A percentile compares a stretch with the other conserved stretches of the same genome.
phyloP scores from a whole-genome alignment of 2,329 filamentous ascomycete species.

The Ophiostoma himal-ulmi region DNA sequence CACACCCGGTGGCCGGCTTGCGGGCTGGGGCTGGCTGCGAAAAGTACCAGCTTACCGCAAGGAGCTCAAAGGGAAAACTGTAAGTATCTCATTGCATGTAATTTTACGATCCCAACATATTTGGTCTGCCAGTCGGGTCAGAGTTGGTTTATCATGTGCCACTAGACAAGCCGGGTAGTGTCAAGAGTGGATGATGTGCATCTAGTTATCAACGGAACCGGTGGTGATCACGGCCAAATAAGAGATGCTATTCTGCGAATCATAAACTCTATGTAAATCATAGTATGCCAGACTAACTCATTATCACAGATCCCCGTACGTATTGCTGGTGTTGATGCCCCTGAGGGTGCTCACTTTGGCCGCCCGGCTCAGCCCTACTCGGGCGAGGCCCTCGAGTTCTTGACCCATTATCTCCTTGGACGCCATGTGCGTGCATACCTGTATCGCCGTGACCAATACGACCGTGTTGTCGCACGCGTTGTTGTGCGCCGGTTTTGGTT shows the following conservation, averaged over 20 bases:
- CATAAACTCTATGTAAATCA: background rate
- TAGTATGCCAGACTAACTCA: background rate
- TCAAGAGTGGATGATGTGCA: background rate
- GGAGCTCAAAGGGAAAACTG: slow-evolving; percentile 69
- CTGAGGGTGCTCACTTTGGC: slow-evolving; percentile 89
- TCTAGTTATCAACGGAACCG: background rate
- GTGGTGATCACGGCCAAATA: background rate
- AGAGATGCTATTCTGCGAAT: background rate
- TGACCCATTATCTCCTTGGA: slow-evolving; percentile 65
- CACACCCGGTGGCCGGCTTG: slow-evolving; percentile 79
- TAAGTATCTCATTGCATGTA: slow-evolving; percentile 38
- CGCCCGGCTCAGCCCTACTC: slow-evolving; percentile 77
- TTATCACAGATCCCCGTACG: slow-evolving; percentile 73
- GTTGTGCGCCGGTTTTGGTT: slow-evolving; percentile 60
- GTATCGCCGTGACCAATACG: slow-evolving; percentile 84
- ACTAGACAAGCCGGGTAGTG: background rate
- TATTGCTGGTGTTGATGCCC: slow-evolving; percentile 87
- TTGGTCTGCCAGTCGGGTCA: background rate
- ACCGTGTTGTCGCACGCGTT: slow-evolving; percentile 81
- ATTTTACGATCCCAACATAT: background rate
- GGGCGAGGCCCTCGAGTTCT: slow-evolving; percentile 73
- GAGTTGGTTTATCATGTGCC: background rate
- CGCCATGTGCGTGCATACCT: slow-evolving; percentile 75
- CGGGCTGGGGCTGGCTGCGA: slow-evolving; percentile 91
- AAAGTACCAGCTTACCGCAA: slow-evolving; percentile 63